Percentiles rank a stretch among this genome's conserved stretches.
phyloP scores from a whole-genome alignment of 1,284 basidiomycete species.

The Bondarzewia mesenterica region DNA sequence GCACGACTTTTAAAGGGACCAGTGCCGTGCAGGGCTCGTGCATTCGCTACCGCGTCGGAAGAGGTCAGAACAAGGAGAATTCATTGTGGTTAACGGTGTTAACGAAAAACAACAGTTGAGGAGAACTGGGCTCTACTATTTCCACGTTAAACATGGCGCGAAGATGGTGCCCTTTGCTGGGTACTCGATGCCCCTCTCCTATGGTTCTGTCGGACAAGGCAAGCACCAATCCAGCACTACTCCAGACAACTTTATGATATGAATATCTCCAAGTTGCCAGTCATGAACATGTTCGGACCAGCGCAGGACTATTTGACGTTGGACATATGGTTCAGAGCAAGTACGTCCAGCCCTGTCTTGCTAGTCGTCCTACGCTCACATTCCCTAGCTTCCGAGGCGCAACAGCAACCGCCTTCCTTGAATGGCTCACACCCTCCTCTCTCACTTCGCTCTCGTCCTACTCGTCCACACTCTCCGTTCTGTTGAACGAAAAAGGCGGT shows the following conservation, averaged over 20 bases:
- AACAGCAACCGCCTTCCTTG: constrained; percentile 71
- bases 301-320: constrained; percentile 92
- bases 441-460: constrained; percentile 62
- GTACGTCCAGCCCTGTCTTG: constrained; percentile 26
- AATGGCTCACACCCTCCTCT: constrained; percentile 80
- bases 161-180: constrained; percentile 99
- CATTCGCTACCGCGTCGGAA: not conserved
- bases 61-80: not conserved
- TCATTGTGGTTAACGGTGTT: not conserved
- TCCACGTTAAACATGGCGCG: constrained; percentile 78
- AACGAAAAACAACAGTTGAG: constrained; percentile 18
- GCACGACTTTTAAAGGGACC: too few species aligned
- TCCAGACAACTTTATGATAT: constrained; percentile 3
- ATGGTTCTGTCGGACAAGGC: constrained; percentile 81
- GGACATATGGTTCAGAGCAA: constrained; percentile 95
- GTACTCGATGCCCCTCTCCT: constrained; percentile 90
- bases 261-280: constrained; percentile 38
- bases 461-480: constrained; percentile 77
- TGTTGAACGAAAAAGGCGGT: constrained; percentile 85
- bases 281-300: constrained; percentile 83
- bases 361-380: not conserved
- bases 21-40: not conserved
- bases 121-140: constrained; percentile 84
- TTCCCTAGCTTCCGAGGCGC: constrained; percentile 61
- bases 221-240: constrained; percentile 15